phyloP scores from a whole-genome alignment of 805 yeast genomes.

The Lachancea sp. region DNA sequence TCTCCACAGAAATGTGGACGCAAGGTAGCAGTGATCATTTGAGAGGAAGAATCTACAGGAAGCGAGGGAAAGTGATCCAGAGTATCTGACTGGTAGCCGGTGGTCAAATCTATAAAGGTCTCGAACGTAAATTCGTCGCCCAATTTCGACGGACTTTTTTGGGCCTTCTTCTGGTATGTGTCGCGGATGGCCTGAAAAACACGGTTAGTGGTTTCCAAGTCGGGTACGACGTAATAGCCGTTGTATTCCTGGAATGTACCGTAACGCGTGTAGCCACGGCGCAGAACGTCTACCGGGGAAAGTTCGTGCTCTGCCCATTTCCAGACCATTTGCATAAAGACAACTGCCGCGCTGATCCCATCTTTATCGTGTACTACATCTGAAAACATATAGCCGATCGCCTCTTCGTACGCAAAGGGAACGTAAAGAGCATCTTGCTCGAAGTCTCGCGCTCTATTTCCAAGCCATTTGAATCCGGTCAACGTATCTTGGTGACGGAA shows the following conservation, averaged over 20 bases:
- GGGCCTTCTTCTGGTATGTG: slow-evolving; percentile 9
- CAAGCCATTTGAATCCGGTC: slow-evolving; percentile 98
- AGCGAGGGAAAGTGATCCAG: slow-evolving; percentile 49
- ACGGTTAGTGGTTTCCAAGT: slow-evolving; percentile 42
- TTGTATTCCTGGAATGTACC: slow-evolving; percentile 84
- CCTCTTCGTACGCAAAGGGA: slow-evolving; percentile 93
- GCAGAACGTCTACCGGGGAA: slow-evolving; percentile 41
- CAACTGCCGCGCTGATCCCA: slow-evolving; percentile 74
- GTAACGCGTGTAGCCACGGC: slow-evolving; percentile 52
- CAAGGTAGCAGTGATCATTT: slow-evolving; percentile 71
- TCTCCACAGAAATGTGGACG: slow-evolving; percentile 11
- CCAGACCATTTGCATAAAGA: slow-evolving; percentile 66
- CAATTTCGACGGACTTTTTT: slow-evolving; percentile 39
- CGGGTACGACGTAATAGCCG: slow-evolving; percentile 71
- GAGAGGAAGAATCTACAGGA: slow-evolving; percentile 67
- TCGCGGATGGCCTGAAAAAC: slow-evolving; percentile 53
- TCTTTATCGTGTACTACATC: slow-evolving; percentile 80
- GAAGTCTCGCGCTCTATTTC: slow-evolving; percentile 74
- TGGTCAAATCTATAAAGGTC: slow-evolving; percentile 78
- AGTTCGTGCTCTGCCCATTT: slow-evolving; percentile 43
- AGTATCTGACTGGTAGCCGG: slow-evolving; percentile 72
- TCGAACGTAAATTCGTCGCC: slow-evolving; percentile 50
- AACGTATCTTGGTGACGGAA: slow-evolving; percentile 72
- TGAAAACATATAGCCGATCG: slow-evolving; percentile 88
- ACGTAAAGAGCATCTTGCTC: slow-evolving; percentile 58